These are phyloP conservation scores for Penicillium sp. DNA, from an alignment of 2,329 filamentous ascomycete species.

Conservation along the genomic window DNA sequence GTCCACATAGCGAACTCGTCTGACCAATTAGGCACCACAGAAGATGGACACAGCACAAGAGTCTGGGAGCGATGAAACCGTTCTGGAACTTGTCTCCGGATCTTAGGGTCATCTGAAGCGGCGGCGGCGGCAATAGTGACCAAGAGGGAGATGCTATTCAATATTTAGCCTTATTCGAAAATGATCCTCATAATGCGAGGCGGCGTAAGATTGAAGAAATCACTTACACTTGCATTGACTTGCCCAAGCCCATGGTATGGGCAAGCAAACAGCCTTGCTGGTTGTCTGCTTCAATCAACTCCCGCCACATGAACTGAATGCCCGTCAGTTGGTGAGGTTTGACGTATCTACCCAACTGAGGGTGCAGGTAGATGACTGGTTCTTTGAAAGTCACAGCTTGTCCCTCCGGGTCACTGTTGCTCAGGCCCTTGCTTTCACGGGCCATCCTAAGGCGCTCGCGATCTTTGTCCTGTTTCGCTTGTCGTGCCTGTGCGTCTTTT, in stretches of 20 bases:
- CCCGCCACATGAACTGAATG: conserved; percentile 86
- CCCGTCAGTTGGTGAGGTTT: conserved; percentile 82
- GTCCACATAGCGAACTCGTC: conserved; percentile 77
- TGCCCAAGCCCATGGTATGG: conserved; percentile 90
- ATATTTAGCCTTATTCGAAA: conserved; percentile 7
- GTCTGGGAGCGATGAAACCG: conserved; percentile 65
- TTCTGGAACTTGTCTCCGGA: conserved; percentile 69
- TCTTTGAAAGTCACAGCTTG: conserved; percentile 51
- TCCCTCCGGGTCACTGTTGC: conserved; percentile 49
- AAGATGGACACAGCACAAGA: conserved; percentile 75
- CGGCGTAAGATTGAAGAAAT: background rate
- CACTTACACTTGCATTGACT: conserved; percentile 80
- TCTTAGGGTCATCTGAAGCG: conserved; percentile 58
- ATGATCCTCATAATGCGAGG: no score
- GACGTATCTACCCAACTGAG: conserved; percentile 65
- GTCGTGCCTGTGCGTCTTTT: conserved; percentile 58
- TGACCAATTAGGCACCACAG: conserved; percentile 78
- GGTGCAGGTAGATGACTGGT: conserved; percentile 59
- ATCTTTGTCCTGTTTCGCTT: conserved; percentile 59
- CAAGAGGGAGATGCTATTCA: conserved; percentile 70
- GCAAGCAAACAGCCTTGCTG: conserved; percentile 79
- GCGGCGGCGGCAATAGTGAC: conserved; percentile 71
- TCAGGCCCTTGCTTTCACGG: conserved; percentile 37
- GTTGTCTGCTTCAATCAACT: conserved; percentile 66
- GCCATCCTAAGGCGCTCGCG: conserved; percentile 39